Conservation (phyloP, 139 green algal species). For the Parachlorella kessleri region DNA sequence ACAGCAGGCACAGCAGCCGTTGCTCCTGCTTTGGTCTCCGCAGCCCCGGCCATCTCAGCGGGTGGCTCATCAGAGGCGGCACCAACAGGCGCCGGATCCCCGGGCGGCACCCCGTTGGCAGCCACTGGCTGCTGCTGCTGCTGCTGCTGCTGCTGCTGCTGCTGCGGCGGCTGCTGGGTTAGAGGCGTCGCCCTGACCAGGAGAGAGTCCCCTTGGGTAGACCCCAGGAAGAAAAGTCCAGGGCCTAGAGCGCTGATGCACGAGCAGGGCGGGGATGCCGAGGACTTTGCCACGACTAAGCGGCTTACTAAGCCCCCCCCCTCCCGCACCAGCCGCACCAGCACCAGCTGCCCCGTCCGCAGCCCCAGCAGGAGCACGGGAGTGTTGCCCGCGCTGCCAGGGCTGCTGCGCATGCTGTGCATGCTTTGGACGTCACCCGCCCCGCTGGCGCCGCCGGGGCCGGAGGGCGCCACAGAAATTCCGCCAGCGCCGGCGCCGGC, state of each 20-base stretch:
- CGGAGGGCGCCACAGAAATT: no score
- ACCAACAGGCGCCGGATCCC: not conserved
- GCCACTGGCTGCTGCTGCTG: not conserved
- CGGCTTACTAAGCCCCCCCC: conserved; percentile 19
- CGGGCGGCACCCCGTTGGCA: not conserved
- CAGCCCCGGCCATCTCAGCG: not conserved
- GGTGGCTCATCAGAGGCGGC: not conserved
- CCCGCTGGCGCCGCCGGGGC: conserved; percentile 10
- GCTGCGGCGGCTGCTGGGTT: not conserved
- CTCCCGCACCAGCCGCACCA: conserved; percentile 54
- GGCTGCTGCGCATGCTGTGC: no score
- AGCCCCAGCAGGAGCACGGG: conserved; percentile 48
- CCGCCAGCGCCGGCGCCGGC: no score
- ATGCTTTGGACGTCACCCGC: not conserved
- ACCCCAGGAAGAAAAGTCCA: conserved; percentile 84
- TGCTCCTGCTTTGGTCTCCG: not conserved
- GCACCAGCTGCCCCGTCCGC: conserved; percentile 64
- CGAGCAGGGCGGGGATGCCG: conserved; percentile 38
- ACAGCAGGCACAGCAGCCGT: conserved; percentile 2
- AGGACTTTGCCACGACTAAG: conserved; percentile 45
- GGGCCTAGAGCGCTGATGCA: conserved; percentile 38
- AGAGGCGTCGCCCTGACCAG: conserved; percentile 56
- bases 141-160: not conserved
- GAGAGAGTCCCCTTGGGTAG: conserved; percentile 79
- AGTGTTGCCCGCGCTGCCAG: no score